Evolutionary conservation across 192 early-diverging fungal species (phyloP).

Genomic region (Backusella psychrophila): DNA sequence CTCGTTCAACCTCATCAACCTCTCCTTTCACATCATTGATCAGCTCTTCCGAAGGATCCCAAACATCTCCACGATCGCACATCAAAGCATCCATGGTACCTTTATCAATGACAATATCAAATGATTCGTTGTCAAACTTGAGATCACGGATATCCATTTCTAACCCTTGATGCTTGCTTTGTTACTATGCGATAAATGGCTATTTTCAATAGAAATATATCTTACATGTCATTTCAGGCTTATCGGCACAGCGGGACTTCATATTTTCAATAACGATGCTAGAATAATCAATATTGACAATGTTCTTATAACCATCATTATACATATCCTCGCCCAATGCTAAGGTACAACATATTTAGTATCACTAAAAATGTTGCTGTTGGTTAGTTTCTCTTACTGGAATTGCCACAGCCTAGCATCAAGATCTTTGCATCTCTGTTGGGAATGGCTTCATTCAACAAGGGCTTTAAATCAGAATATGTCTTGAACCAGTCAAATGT

Average conservation of each 20-base stretch:
- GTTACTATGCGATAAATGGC: background rate
- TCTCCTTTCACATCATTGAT: constrained; percentile 62
- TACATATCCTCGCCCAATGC: constrained; percentile 79
- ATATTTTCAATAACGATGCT: constrained; percentile 77
- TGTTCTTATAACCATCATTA: constrained; percentile 67
- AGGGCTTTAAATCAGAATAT: constrained; percentile 65
- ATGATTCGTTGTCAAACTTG: constrained; percentile 54
- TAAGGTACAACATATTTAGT: constrained; percentile 10
- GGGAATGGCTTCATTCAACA: constrained; percentile 52
- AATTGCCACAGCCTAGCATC: constrained; percentile 90
- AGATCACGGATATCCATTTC: constrained; percentile 81
- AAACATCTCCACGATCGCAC: constrained; percentile 82
- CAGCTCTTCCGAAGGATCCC: constrained; percentile 78
- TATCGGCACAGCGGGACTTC: constrained; percentile 49
- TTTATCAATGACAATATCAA: constrained; percentile 86
- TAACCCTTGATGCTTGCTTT: constrained; percentile 34
- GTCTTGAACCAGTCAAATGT: constrained; percentile 93
- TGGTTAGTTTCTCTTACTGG: constrained; percentile 37
- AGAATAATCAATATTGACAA: constrained; percentile 82
- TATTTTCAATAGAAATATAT: background rate
- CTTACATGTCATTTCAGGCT: constrained; percentile 58
- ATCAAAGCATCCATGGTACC: constrained; percentile 91
- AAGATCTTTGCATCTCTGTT: constrained; percentile 61
- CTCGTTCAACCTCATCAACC: constrained; percentile 75
- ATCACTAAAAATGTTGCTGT: background rate